Evolutionary conservation across 495 filamentous ascomycete genomes (phyloP).

Genomic region (Talaromyces liani): DNA sequence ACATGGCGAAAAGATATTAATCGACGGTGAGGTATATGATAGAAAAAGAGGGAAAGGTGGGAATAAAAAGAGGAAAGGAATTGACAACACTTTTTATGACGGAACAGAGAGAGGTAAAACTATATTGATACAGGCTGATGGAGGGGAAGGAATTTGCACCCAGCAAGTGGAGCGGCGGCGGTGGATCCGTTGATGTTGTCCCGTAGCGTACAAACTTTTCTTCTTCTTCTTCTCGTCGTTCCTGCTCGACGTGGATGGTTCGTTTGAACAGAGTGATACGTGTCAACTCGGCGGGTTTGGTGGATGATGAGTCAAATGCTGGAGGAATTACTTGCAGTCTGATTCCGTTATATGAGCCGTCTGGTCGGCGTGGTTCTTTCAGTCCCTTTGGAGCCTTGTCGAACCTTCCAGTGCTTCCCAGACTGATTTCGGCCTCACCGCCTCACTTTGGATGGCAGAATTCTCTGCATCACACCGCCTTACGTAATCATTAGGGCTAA

Average conservation of each 20-base stretch:
- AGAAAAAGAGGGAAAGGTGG: conserved; percentile 11
- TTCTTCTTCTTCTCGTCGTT: neutral
- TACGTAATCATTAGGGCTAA: conserved; percentile 5
- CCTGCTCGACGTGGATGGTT: neutral
- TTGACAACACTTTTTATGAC: neutral
- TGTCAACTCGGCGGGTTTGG: neutral
- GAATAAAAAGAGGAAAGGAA: neutral
- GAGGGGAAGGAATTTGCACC: conserved; percentile 7
- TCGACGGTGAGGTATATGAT: neutral
- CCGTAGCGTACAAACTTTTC: neutral
- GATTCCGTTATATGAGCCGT: neutral
- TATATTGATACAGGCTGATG: neutral
- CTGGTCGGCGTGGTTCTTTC: neutral
- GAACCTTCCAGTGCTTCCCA: conserved; percentile 8
- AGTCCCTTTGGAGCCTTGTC: neutral
- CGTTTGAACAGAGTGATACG: neutral
- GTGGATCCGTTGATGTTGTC: neutral
- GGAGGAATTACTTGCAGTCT: neutral
- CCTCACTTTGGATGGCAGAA: conserved; percentile 1
- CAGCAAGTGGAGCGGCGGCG: neutral
- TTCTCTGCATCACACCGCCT: conserved; percentile 1
- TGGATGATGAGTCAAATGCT: neutral
- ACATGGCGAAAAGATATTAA: conserved; percentile 40
- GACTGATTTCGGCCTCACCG: neutral
- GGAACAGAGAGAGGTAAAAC: neutral